Evolutionary conservation across 2,329 filamentous ascomycete genomes (phyloP).

Genomic region (Aureobasidium sp.): DNA sequence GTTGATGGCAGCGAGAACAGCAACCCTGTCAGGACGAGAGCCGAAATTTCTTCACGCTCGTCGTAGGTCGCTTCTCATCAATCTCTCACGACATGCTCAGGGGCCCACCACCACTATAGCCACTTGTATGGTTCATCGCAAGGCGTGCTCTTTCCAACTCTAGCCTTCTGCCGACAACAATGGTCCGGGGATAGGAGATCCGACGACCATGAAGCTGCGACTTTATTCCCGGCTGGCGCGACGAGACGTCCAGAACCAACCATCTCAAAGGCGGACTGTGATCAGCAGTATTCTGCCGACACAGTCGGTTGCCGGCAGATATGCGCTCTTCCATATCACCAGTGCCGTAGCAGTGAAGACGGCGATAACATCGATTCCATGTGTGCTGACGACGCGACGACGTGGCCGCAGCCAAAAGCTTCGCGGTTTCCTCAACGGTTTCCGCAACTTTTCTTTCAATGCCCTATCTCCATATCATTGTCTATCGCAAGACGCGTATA

Average conservation of each 20-base stretch:
- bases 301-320: not conserved
- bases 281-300: not conserved
- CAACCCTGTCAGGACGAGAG: too few species aligned
- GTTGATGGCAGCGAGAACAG: too few species aligned
- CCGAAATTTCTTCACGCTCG: too few species aligned
- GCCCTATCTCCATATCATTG: not conserved
- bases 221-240: not conserved
- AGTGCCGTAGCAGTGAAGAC: not conserved
- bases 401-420: not conserved
- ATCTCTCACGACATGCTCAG: too few species aligned
- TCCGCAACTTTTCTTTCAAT: not conserved
- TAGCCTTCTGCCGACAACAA: not conserved
- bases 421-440: not conserved
- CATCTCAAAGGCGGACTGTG: not conserved
- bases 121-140: too few species aligned
- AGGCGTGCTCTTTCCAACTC: too few species aligned
- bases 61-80: too few species aligned
- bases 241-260: not conserved
- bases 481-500: not conserved
- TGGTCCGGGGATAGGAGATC: not conserved
- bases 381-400: not conserved
- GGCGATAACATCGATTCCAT: constrained; percentile 2
- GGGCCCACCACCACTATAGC: too few species aligned
- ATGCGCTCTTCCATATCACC: not conserved
- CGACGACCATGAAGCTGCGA: too few species aligned